Conservation (phyloP, 2,329 filamentous ascomycete species). For the Penicillium sp. region DNA sequence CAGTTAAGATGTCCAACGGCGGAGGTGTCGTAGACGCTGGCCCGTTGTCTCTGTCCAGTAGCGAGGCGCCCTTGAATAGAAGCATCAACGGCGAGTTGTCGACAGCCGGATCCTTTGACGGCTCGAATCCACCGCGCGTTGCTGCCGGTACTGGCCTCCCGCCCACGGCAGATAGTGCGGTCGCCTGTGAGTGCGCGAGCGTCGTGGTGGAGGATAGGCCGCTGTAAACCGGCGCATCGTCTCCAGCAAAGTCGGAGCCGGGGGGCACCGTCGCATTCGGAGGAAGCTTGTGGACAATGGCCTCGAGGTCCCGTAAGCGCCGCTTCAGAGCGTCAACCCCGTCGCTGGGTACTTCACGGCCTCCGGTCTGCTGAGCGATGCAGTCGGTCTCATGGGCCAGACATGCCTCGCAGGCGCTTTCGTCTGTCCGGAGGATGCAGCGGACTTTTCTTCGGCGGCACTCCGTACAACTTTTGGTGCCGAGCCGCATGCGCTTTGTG, state of each 20-base stretch:
- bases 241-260: conserved; percentile 6
- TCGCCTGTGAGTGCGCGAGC: neutral
- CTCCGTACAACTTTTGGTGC: conserved; percentile 3
- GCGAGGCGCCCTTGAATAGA: conserved; percentile 1
- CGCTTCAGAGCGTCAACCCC: conserved; percentile 4
- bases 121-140: neutral
- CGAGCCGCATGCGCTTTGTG: conserved; percentile 3
- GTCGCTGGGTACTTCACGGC: conserved; percentile 1
- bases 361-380: conserved; percentile 1
- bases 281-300: conserved; percentile 7
- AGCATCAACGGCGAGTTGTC: conserved; percentile 1
- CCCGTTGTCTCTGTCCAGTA: neutral
- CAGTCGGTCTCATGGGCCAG: conserved; percentile 2
- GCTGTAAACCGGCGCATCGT: neutral
- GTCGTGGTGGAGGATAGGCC: conserved; percentile 2
- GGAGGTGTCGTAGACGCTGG: neutral
- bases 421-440: conserved; percentile 3
- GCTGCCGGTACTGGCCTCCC: conserved; percentile 1
- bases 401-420: conserved; percentile 7
- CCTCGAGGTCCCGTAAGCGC: conserved; percentile 5
- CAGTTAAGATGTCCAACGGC: neutral
- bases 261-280: neutral
- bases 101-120: neutral
- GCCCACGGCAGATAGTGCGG: neutral
- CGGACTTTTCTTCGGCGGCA: conserved; percentile 7